Conservation (phyloP, 805 yeast species). For the Candida hispaniensis region DNA sequence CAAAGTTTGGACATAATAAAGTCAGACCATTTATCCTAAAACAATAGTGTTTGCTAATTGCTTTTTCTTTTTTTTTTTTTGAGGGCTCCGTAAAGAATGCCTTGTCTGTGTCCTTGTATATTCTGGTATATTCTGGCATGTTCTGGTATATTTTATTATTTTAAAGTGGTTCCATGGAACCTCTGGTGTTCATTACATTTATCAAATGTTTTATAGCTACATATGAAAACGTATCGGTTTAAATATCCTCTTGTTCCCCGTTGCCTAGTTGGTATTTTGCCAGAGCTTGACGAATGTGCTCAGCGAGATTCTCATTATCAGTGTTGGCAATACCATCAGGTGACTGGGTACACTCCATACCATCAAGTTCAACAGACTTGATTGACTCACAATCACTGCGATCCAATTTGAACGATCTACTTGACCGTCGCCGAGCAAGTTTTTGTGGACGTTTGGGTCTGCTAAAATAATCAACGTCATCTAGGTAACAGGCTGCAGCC, state of each 20-base stretch:
- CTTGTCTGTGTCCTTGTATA: no score
- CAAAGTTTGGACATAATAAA: no score
- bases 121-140: no score
- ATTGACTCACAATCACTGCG: constrained; percentile 7
- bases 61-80: no score
- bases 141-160: no score
- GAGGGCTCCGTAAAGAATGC: no score
- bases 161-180: no score
- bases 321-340: constrained; percentile 5
- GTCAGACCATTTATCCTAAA: no score
- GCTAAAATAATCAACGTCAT: constrained; percentile 25
- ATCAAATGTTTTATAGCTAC: no score
- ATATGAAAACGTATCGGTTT: no score
- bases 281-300: constrained; percentile 20
- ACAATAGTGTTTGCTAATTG: no score
- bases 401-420: constrained; percentile 16
- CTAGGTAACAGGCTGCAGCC: constrained; percentile 30
- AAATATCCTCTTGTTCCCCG: constrained; percentile 16
- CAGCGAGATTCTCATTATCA: constrained; percentile 18
- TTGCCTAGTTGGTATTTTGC: constrained; percentile 16
- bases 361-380: constrained; percentile 7
- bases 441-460: constrained; percentile 19
- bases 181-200: no score
- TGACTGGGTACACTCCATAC: constrained; percentile 6
- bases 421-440: constrained; percentile 20